Base-by-base conservation (phyloP, 2,329 filamentous ascomycete genomes). In the Apiospora hydei region DNA sequence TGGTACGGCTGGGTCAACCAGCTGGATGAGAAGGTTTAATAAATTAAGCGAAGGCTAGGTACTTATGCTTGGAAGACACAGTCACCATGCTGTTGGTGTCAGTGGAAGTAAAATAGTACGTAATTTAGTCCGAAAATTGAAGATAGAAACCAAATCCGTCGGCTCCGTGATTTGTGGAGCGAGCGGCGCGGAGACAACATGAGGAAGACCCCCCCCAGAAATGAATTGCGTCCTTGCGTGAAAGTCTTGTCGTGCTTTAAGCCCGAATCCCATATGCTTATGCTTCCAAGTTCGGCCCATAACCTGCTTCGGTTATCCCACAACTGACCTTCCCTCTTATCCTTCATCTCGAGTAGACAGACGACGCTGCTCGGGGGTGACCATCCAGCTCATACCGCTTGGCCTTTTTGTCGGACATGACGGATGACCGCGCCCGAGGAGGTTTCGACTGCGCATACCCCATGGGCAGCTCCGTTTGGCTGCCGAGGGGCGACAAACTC, bases 81-180 rank as follows among this genome's bases (percentile, higher is more conserved):
- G 18, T 61, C 53, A 61, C 53, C 30, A n/a, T 43, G 38, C 30
- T 18, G 30, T 30, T 21, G 30, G 30, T 61, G 53, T 38, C 18
- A 21, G 38, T 61, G 5, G 21, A 41, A 64, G 34, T 18, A 64
- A 64, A 30, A 30, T 3, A 3, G 5, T 41, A 43, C 41, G 7
- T 43, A 43, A 14, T 11, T 8, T 61, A 26, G 21, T 41, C 57
- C 57, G 34, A 64, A 64, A 64, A 41, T 38, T 41, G 30, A 64
- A 41, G 57, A 30, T 24, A 13, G 34, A 24, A 41, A 21, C 30
- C 38, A 13, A 24, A 24, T 41, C 57, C 18, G 41, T 64, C 57
- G 30, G 57, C 57, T 14, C 57, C 57, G 57, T 21, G 57, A 64
- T 41, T 41, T 64, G 57, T 64, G 57, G 57, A 41, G 57, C 41